phyloP scores from a whole-genome alignment of 176 grass and related monocot genomes.

The Tillandsia fasciculata region DNA sequence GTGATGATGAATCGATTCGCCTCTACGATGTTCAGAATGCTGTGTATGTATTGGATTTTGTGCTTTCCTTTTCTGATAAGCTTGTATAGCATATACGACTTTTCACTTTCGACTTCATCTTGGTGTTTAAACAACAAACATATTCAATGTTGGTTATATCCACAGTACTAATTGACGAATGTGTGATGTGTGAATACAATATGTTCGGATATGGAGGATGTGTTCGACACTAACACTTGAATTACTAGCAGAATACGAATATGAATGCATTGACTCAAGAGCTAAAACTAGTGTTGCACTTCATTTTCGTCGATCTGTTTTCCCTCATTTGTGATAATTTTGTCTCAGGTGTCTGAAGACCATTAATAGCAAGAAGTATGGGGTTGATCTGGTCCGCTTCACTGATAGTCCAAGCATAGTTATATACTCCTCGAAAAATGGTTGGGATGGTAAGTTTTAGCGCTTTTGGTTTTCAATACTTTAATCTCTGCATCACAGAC shows the following conservation, averaged over 20 bases:
- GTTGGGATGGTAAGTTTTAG: conserved; percentile 87
- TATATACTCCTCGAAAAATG: conserved; percentile 97
- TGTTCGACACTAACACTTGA: no score
- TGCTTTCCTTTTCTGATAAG: conserved; percentile 13
- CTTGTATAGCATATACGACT: neutral
- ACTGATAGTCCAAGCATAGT: conserved; percentile 78
- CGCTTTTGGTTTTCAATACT: conserved; percentile 7
- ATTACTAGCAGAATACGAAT: no score
- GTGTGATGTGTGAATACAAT: no score
- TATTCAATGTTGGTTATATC: no score
- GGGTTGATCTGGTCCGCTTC: conserved; percentile 87
- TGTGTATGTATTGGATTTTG: conserved; percentile 33
- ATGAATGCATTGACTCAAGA: neutral
- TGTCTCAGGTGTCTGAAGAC: conserved; percentile 84
- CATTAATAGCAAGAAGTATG: conserved; percentile 99
- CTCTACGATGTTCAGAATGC: conserved; percentile 92
- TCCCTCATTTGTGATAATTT: neutral
- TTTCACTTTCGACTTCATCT: no score
- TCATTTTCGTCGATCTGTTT: neutral
- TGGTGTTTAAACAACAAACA: no score
- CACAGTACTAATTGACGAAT: no score
- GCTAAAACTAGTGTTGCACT: neutral
- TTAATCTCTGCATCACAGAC: conserved; percentile 18
- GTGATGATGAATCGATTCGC: conserved; percentile 94
- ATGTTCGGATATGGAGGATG: no score